phyloP scores from a whole-genome alignment of 2,329 filamentous ascomycete genomes.

The Paracoccidioides lutzii region DNA sequence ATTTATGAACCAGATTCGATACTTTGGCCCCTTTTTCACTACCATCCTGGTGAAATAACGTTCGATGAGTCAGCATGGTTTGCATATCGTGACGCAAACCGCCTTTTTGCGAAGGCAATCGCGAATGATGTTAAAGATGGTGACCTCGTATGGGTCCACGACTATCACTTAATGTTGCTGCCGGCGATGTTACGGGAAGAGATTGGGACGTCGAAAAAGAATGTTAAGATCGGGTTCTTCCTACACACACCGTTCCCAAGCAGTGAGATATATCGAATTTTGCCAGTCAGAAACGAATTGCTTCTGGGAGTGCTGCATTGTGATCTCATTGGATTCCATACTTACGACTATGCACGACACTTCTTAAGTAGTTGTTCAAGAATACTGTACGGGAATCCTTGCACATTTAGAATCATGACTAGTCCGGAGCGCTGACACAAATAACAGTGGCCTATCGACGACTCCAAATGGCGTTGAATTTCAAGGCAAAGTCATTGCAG shows the following conservation, averaged over 20 bases:
- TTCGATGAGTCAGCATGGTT: slow-evolving; percentile 93
- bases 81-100: slow-evolving; percentile 86
- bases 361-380: slow-evolving; percentile 95
- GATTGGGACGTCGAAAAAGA: slow-evolving; percentile 66
- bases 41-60: slow-evolving; percentile 95
- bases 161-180: slow-evolving; percentile 96
- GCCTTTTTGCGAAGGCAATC: slow-evolving; percentile 78
- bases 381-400: slow-evolving; percentile 50
- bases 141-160: slow-evolving; percentile 94
- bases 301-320: slow-evolving; percentile 80
- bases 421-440: background rate
- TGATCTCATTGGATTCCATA: slow-evolving; percentile 95
- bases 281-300: slow-evolving; percentile 82
- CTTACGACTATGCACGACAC: slow-evolving; percentile 96
- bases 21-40: slow-evolving; percentile 97
- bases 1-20: slow-evolving; percentile 60
- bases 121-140: slow-evolving; percentile 80
- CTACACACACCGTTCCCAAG: slow-evolving; percentile 94
- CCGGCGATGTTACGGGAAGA: slow-evolving; percentile 91
- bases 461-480: slow-evolving; percentile 91
- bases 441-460: slow-evolving; percentile 41
- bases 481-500: slow-evolving; percentile 73
- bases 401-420: slow-evolving; percentile 7
- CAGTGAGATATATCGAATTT: slow-evolving; percentile 90
- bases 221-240: slow-evolving; percentile 97